Base-by-base conservation (phyloP, 306 rosid species). In the Vigna mungo region DNA sequence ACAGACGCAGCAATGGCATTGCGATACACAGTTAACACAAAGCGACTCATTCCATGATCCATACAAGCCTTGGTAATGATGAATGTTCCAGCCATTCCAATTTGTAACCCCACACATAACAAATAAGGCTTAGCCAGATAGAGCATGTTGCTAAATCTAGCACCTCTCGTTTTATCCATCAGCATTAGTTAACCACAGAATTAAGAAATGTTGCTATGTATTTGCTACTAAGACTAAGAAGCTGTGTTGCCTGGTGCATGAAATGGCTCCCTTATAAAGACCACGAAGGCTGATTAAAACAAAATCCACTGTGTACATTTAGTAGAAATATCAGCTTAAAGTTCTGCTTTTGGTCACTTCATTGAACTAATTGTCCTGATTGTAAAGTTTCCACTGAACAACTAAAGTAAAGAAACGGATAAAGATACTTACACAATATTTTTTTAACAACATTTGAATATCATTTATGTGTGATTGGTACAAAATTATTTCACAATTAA, bases 31-130 rank as follows among this genome's bases (percentile, higher is more conserved):
- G 83, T 67, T 21, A 89, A 85, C 16, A 89, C 89, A 36, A 75
- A 91, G 18, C 88, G 94, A 56, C 67, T 89, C 89, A 88, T 83
- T 75, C 94, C 97, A 21, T 52, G 88, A 49, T 63, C 88, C 49
- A 91, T 43, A 77, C 87, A 83, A 0, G 75, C 89, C 89, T 80
- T 83, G 64, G 83, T 82, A 52, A 87, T 78, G 17, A 88, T 52
- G 68, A 85, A 88, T 48, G 80, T 85, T 39, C 97, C 97, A 13
- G 94, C 94, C 23, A 65, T 67, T 8, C 84, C 88, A 55, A 87
- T 84, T 27, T 92, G 97, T 79, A 92, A 79, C 44, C 84, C 85
- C 63, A 92, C 85, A 44, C 86, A 83, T 41, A 90, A 48, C 76
- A 87, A 17, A 63, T 84, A 92, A 62, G 97, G 97, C 74, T 78